Percentiles rank a stretch among this genome's conserved stretches.
Evolutionary conservation across 2,329 filamentous ascomycete species (phyloP).

Genomic region (Pseudogymnoascus sp.): DNA sequence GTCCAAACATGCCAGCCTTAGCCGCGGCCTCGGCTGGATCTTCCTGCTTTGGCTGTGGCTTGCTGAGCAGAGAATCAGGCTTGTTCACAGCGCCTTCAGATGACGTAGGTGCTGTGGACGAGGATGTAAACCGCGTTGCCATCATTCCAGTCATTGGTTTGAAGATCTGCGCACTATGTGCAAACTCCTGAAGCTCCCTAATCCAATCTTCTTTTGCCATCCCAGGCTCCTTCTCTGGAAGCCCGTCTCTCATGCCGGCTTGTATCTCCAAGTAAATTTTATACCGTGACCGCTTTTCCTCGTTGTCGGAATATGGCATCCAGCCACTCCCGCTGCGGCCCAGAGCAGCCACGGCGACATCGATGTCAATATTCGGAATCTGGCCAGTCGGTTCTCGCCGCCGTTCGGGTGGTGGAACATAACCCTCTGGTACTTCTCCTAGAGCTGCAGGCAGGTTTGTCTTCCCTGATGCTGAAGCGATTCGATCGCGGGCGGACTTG

Average conservation of each 20-base stretch:
- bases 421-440: constrained; percentile 64
- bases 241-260: constrained; percentile 51
- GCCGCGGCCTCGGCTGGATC: constrained; percentile 84
- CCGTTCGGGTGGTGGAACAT: constrained; percentile 56
- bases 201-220: constrained; percentile 65
- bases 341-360: constrained; percentile 61
- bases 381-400: constrained; percentile 51
- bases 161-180: constrained; percentile 69
- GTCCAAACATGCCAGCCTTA: constrained; percentile 84
- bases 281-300: constrained; percentile 73
- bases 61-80: constrained; percentile 38
- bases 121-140: constrained; percentile 85
- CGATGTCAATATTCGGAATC: constrained; percentile 58
- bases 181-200: constrained; percentile 69
- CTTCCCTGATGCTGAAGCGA: constrained; percentile 70
- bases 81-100: constrained; percentile 32
- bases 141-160: constrained; percentile 87
- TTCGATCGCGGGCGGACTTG: constrained; percentile 64
- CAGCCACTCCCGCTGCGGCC: constrained; percentile 58
- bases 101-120: constrained; percentile 41
- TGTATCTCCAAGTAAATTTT: constrained; percentile 71
- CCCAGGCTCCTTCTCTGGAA: constrained; percentile 44
- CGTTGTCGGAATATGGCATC: constrained; percentile 80
- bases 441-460: constrained; percentile 68
- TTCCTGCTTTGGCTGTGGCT: constrained; percentile 48